Conservation (phyloP, 1,139 yeast species). For the Lodderomyces jiufengensis region DNA sequence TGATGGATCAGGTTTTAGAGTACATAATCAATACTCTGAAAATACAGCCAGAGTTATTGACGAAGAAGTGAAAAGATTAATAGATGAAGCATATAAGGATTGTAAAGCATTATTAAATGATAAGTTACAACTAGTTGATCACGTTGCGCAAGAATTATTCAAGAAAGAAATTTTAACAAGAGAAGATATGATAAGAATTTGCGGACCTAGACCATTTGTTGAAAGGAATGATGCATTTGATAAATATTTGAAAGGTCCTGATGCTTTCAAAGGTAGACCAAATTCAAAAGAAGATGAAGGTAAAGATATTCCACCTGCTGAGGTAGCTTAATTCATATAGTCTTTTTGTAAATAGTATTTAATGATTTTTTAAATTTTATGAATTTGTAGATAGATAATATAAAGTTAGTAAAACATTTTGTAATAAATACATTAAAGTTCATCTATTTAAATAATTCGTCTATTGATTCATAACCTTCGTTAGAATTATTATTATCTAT, state of each 20-base stretch:
- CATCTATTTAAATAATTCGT: conserved; percentile 18
- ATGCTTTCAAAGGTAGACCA: conserved; percentile 31
- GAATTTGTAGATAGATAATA: too few species aligned
- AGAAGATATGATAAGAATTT: conserved; percentile 71
- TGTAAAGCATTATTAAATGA: conserved; percentile 56
- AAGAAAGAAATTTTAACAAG: conserved; percentile 72
- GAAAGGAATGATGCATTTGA: conserved; percentile 80
- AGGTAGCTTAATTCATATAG: not conserved
- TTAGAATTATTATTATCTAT: conserved; percentile 1
- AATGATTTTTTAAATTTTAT: too few species aligned
- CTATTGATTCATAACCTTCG: conserved; percentile 21
- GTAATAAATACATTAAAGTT: not conserved
- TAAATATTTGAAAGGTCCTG: conserved; percentile 57
- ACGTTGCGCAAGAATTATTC: conserved; percentile 66
- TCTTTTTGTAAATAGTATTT: not conserved
- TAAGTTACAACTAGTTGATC: conserved; percentile 59
- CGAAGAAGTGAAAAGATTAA: conserved; percentile 59
- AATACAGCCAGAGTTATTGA: conserved; percentile 66
- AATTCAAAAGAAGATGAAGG: conserved; percentile 9
- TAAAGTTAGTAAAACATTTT: too few species aligned
- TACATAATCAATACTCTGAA: conserved; percentile 69
- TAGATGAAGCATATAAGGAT: conserved; percentile 48
- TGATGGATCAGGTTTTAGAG: conserved; percentile 43
- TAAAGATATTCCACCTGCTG: conserved; percentile 1
- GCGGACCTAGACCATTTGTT: conserved; percentile 75